Evolutionary conservation across 2,329 filamentous ascomycete species (phyloP), one percentile per base, ranked within the genome.

Genomic region (Hypoxylon sp.): DNA sequence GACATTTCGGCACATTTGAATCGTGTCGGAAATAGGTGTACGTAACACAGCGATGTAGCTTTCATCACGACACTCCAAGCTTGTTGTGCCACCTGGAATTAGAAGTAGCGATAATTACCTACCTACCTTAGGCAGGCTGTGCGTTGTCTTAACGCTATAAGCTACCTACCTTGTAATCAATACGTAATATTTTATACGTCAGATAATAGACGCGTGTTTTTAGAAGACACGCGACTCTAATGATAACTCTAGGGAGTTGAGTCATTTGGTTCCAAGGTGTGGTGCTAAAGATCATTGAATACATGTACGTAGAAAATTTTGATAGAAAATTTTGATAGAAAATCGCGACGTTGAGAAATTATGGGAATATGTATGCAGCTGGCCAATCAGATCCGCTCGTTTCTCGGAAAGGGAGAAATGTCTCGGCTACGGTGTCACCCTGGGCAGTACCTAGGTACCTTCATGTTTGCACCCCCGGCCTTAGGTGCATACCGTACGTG

Each of bases 381-480:
- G 35, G 29, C 65, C 65, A 67, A 63, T 62, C 19, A 63, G 8
- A 31, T 50, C 22, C 2, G 8, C n/a, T 61, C 19, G 14, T 29
- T 56, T n/a, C 22, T 56, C 56, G 57, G 51, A 60, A 56, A 66
- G 37, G 51, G 63, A 61, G n/a, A 65, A 65, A 59, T 42, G 29
- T 58, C 19, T 54, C 42, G 39, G 47, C 35, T 42, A 13, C 13
- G 3, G 37, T 31, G 24, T 10, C 33, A 26, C n/a, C 9, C 24
- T 46, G 17, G 47, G 17, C 19, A 48, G n/a, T n/a, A n/a, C n/a
- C n/a, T n/a, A n/a, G n/a, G n/a, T n/a, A n/a, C n/a, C n/a, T n/a
- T n/a, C n/a, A n/a, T n/a, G n/a, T n/a, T n/a, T n/a, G n/a, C n/a
- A n/a, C n/a, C n/a, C n/a, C n/a, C n/a, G n/a, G n/a, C n/a, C n/a